Conservation (phyloP, 371 early-diverging fungal genomes). For the Choanephora cucurbitarum region DNA sequence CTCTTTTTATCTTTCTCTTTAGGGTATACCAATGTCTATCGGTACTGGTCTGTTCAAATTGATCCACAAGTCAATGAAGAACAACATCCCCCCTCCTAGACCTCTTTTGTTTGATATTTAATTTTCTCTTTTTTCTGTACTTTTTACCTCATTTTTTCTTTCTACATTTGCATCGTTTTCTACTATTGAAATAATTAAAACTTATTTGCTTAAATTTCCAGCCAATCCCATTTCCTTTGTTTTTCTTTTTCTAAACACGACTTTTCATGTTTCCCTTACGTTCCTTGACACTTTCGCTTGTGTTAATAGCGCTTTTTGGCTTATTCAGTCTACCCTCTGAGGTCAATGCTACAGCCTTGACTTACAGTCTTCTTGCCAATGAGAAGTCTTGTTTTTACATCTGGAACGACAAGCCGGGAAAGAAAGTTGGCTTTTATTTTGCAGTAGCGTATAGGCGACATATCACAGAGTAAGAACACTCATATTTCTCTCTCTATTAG, state of each 20-base stretch:
- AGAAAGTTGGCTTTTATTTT: conserved; percentile 95
- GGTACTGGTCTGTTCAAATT: conserved; percentile 98
- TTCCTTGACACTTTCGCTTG: background rate
- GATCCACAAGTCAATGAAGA: conserved; percentile 63
- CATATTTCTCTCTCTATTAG: conserved; percentile 34
- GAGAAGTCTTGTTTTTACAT: conserved; percentile 85
- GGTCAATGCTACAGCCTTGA: conserved; percentile 66
- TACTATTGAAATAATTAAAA: too few relatives aligned
- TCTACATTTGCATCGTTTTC: too few relatives aligned
- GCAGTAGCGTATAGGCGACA: conserved; percentile 68
- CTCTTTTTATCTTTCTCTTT: background rate
- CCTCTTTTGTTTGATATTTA: conserved; percentile 66
- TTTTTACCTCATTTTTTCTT: background rate
- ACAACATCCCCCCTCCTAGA: conserved; percentile 57
- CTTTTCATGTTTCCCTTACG: background rate
- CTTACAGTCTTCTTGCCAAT: conserved; percentile 86
- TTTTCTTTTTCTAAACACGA: background rate
- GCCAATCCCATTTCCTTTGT: too few relatives aligned
- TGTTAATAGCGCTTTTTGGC: background rate
- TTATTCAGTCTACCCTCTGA: background rate
- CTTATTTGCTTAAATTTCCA: too few relatives aligned
- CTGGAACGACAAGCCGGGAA: conserved; percentile 65
- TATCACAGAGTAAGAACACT: too few relatives aligned
- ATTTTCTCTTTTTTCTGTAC: conserved; percentile 3
- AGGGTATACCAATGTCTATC: conserved; percentile 94